Base-by-base conservation (phyloP, 148 eudicot species). In the Chenopodium suecicum region DNA sequence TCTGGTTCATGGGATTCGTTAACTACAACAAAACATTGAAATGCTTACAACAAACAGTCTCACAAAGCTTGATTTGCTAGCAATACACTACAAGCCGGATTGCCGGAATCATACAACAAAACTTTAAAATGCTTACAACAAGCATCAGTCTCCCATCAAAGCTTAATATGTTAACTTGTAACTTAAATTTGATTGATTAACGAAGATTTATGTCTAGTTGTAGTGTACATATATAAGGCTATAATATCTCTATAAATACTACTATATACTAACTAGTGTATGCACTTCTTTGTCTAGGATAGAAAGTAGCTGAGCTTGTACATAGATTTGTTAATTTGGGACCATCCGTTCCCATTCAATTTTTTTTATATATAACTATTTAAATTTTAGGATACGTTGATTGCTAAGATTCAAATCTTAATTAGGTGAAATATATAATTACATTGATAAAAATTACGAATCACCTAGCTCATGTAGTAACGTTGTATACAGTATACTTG, bases 1-100 rank as follows among this genome's bases (percentile, higher is more conserved):
- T 88, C 60, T 88, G 87, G 90, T 88, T 88, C 68, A 82, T 84
- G 86, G 89, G 87, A 19, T 84, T 89, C 46, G 16, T 67, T 3
- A 80, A 62, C 72, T 83, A 85, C 73, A 79, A 72, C 68, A 89
- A 77, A 65, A 84, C 88, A 0, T 80, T 82, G 23, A 84, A 74
- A 60, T 80, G 84, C 32, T 14, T 86, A 22, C 84, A 81, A 14
- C 82, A 83, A 58, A 84, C 84, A 20, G n/a, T 2, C 31, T 64
- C 67, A 66, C 37, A 73, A 65, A 52, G 11, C 63, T 23, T 60
- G 29, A 60, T 63, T 73, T 25, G 58, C 75, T 44, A 12, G 44
- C 56, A 8, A 48, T 48, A 48, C 52, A 31, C 32, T 9, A 9
- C 52, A 48, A 3, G 37, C 37, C 37, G 37, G 37, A 34, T 34